Conservation (phyloP, 176 grass and related monocot genomes). For the Oryza officinalis region DNA sequence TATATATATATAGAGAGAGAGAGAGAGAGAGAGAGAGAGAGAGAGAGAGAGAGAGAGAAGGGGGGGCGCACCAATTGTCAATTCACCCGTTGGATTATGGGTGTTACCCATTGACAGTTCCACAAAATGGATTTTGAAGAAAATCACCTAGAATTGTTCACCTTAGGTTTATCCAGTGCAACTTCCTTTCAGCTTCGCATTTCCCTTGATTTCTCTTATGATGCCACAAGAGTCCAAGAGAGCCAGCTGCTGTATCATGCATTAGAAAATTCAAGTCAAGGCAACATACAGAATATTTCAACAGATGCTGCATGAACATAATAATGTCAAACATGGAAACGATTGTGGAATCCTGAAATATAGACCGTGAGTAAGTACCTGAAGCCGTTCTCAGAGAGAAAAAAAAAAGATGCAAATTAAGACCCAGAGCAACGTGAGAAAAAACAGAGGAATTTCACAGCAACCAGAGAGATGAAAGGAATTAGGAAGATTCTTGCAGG, state of each 20-base stretch:
- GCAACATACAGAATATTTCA: not conserved
- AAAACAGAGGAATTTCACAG: not conserved
- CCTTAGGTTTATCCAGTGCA: not conserved
- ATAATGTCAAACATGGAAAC: not conserved
- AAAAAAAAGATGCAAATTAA: conserved; percentile 38
- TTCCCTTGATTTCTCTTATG: conserved; percentile 43
- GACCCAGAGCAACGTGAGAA: not conserved
- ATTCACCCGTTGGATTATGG: conserved; percentile 43
- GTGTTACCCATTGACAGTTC: conserved; percentile 32
- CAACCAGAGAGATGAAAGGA: conserved; percentile 17
- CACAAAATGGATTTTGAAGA: conserved; percentile 40
- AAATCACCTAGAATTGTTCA: conserved; percentile 24
- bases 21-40: too few species aligned
- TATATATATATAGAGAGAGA: too few species aligned
- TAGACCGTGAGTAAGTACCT: not conserved
- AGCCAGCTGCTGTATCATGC: conserved; percentile 41
- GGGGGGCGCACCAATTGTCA: conserved; percentile 44
- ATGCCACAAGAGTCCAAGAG: conserved; percentile 35
- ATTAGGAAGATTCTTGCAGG: not conserved
- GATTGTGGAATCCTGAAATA: not conserved
- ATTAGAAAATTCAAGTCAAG: conserved; percentile 21
- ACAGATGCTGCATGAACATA: not conserved
- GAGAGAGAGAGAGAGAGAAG: not conserved
- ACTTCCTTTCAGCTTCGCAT: conserved; percentile 15
- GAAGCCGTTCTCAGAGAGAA: conserved; percentile 39